These are phyloP conservation scores for Cajanus cajan DNA, from an alignment of 306 rosid species.

Conservation along the genomic window DNA sequence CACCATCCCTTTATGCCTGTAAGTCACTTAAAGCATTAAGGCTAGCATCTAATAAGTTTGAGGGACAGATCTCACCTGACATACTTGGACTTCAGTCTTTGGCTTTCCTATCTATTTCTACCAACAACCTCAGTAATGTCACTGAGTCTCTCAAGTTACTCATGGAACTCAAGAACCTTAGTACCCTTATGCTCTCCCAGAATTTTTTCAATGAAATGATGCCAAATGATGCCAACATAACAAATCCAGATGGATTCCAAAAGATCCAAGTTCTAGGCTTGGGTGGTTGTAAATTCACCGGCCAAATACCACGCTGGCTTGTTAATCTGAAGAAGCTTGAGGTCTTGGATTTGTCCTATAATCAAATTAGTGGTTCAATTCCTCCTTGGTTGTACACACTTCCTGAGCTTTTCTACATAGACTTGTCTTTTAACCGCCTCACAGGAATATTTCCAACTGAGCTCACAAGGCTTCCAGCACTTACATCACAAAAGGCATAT, in stretches of 20 bases:
- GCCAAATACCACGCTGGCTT: conserved; percentile 70
- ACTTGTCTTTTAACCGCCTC: conserved; percentile 58
- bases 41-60: conserved; percentile 54
- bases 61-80: conserved; percentile 61
- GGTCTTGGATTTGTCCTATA: conserved; percentile 71
- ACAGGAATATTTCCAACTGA: conserved; percentile 63
- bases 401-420: conserved; percentile 68
- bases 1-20: conserved; percentile 65
- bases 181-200: conserved; percentile 55
- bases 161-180: conserved; percentile 53
- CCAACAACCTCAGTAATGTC: conserved; percentile 54
- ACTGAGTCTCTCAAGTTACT: conserved; percentile 56
- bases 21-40: conserved; percentile 64
- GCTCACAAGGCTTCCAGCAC: conserved; percentile 50
- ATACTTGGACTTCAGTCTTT: conserved; percentile 54
- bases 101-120: conserved; percentile 75
- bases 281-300: conserved; percentile 65
- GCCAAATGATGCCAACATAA: conserved; percentile 48
- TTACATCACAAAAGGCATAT: conserved; percentile 39
- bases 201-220: conserved; percentile 51
- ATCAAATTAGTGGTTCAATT: conserved; percentile 55
- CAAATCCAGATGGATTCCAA: conserved; percentile 51
- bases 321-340: conserved; percentile 54
- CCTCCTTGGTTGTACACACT: conserved; percentile 66
- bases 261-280: conserved; percentile 55